Evolutionary conservation across 345 rosid genomes (phyloP).

Genomic region (Cochlearia excelsa): DNA sequence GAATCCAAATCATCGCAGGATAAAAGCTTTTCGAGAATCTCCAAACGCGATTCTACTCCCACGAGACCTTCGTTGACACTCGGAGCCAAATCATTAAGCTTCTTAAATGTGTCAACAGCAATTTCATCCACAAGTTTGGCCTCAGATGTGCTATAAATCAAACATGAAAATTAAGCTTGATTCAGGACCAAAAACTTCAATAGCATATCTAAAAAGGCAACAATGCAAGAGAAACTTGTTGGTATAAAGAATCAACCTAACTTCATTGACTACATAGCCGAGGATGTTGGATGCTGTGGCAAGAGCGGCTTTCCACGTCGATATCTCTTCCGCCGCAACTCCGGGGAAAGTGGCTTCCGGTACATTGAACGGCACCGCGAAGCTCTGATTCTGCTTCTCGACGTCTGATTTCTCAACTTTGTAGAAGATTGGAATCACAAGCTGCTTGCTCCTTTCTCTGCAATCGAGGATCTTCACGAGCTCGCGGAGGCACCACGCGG

Average conservation of each 20-base stretch:
- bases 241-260: constrained; percentile 2
- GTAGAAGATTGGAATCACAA: constrained; percentile 37
- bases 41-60: constrained; percentile 35
- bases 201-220: too few relatives aligned
- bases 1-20: constrained; percentile 17
- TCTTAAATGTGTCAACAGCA: constrained; percentile 31
- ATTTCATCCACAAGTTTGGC: constrained; percentile 35
- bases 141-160: constrained; percentile 29
- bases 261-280: constrained; percentile 27
- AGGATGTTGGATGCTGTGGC: constrained; percentile 16
- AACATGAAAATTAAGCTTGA: constrained; percentile 3
- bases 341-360: constrained; percentile 7
- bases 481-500: constrained; percentile 36
- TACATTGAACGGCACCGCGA: constrained; percentile 15
- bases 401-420: constrained; percentile 21
- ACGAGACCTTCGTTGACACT: constrained; percentile 18
- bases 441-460: constrained; percentile 12
- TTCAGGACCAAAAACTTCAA: not conserved
- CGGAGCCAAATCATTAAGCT: constrained; percentile 27
- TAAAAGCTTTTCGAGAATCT: constrained; percentile 17
- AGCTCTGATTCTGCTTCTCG: constrained; percentile 27
- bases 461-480: constrained; percentile 33
- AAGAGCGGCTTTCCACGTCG: constrained; percentile 27
- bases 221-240: not conserved
- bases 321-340: constrained; percentile 17